Evolutionary conservation across 768 basidiomycete genomes (phyloP).

Genomic region (Candolleomyces eurysporus): DNA sequence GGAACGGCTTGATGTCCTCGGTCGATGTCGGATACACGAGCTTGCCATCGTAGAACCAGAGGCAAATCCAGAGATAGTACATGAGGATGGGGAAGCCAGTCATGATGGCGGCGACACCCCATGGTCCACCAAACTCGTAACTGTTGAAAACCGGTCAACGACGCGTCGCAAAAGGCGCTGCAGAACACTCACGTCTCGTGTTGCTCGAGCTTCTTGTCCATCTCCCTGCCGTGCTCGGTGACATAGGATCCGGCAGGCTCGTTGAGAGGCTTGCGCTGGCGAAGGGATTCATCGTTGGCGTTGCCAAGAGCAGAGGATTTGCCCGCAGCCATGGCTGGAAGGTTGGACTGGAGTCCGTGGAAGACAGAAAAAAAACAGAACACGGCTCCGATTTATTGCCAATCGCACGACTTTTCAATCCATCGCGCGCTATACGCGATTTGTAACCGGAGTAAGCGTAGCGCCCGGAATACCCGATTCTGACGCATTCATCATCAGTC

Average conservation of each 20-base stretch:
- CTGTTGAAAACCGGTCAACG: constrained; percentile 34
- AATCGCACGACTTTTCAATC: no score
- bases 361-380: no score
- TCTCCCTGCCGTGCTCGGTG: constrained; percentile 71
- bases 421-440: no score
- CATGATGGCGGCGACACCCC: constrained; percentile 92
- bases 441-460: no score
- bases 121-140: constrained; percentile 95
- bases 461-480: no score
- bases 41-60: constrained; percentile 92
- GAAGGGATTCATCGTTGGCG: constrained; percentile 7
- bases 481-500: no score
- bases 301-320: constrained; percentile 1
- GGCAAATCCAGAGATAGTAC: constrained; percentile 98
- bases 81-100: constrained; percentile 90
- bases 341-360: not conserved
- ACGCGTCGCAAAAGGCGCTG: constrained; percentile 8
- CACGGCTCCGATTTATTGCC: no score
- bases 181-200: constrained; percentile 51
- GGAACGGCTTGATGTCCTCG: constrained; percentile 74
- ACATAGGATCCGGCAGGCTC: constrained; percentile 27
- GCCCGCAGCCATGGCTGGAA: not conserved
- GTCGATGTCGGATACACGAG: constrained; percentile 66
- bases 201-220: constrained; percentile 70
- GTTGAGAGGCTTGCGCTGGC: constrained; percentile 12